A percentile compares a stretch with the other conserved stretches of the same genome.
phyloP scores from a whole-genome alignment of 2,329 filamentous ascomycete species.

The Exophiala viscosa region DNA sequence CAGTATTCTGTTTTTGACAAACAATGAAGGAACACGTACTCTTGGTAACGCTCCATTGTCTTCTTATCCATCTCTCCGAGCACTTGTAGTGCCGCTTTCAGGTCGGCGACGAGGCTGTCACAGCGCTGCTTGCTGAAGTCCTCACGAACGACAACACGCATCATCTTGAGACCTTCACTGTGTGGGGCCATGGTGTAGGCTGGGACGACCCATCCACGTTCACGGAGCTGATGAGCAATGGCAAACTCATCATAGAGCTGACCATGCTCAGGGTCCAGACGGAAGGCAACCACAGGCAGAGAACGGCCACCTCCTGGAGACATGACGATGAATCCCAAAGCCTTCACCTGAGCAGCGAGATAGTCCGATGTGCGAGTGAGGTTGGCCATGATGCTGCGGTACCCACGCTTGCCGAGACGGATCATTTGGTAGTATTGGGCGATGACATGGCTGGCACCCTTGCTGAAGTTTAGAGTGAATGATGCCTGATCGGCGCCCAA shows the following conservation, averaged over 20 bases:
- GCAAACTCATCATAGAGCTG: constrained; percentile 70
- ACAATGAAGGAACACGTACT: constrained; percentile 45
- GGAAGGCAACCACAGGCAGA: constrained; percentile 86
- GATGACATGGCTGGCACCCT: constrained; percentile 90
- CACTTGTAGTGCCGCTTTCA: constrained; percentile 70
- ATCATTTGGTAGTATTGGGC: constrained; percentile 98
- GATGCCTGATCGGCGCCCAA: constrained; percentile 91
- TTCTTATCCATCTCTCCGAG: constrained; percentile 72
- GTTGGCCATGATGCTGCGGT: constrained; percentile 90
- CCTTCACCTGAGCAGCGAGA: constrained; percentile 67
- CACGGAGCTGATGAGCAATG: constrained; percentile 78
- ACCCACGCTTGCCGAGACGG: constrained; percentile 86
- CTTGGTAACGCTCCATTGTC: constrained; percentile 64
- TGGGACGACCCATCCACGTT: constrained; percentile 87
- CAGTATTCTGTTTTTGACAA: constrained; percentile 1
- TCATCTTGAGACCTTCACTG: constrained; percentile 78
- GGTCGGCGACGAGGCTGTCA: constrained; percentile 71
- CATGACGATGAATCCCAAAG: constrained; percentile 82
- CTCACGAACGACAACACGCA: constrained; percentile 85
- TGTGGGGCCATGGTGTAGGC: constrained; percentile 97
- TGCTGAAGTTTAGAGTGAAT: constrained; percentile 96
- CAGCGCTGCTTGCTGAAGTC: constrained; percentile 82
- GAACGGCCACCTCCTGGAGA: constrained; percentile 72
- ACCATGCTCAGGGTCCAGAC: constrained; percentile 57
- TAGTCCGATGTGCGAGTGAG: constrained; percentile 87